These are phyloP conservation scores for Herpetospermum pedunculosum DNA, from an alignment of 306 rosid species.

Conservation along the genomic window DNA sequence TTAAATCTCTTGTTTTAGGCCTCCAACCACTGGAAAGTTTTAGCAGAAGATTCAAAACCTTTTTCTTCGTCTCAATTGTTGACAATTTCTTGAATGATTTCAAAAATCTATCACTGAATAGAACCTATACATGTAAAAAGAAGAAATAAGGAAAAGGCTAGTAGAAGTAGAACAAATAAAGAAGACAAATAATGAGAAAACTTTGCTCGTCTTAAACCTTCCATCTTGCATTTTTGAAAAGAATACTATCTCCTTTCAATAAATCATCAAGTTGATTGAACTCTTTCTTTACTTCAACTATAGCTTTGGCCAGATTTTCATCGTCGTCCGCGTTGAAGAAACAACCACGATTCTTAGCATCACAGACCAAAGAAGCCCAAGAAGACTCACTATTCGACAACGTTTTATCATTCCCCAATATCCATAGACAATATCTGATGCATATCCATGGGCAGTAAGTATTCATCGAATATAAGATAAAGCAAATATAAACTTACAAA, in stretches of 20 bases:
- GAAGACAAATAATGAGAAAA: not conserved
- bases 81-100: conserved; percentile 48
- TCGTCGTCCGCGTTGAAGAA: conserved; percentile 62
- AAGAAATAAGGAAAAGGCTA: not conserved
- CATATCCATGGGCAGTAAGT: not conserved
- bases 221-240: conserved; percentile 56
- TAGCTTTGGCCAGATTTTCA: conserved; percentile 41
- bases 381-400: conserved; percentile 30
- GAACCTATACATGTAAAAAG: conserved; percentile 26
- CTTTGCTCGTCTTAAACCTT: conserved; percentile 34
- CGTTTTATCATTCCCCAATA: conserved; percentile 54
- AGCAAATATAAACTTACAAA: not conserved
- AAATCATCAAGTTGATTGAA: conserved; percentile 57
- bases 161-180: not conserved
- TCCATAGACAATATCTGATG: conserved; percentile 66
- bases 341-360: conserved; percentile 48
- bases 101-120: conserved; percentile 54
- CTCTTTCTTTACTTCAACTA: conserved; percentile 46
- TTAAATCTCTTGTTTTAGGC: conserved; percentile 31
- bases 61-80: conserved; percentile 24
- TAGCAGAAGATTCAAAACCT: conserved; percentile 35
- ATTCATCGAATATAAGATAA: not conserved
- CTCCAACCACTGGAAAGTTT: conserved; percentile 68
- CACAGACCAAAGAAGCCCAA: conserved; percentile 44
- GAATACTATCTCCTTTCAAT: conserved; percentile 37